phyloP scores from a whole-genome alignment of 371 early-diverging fungal species.

The Apophysomyces ossiformis region DNA sequence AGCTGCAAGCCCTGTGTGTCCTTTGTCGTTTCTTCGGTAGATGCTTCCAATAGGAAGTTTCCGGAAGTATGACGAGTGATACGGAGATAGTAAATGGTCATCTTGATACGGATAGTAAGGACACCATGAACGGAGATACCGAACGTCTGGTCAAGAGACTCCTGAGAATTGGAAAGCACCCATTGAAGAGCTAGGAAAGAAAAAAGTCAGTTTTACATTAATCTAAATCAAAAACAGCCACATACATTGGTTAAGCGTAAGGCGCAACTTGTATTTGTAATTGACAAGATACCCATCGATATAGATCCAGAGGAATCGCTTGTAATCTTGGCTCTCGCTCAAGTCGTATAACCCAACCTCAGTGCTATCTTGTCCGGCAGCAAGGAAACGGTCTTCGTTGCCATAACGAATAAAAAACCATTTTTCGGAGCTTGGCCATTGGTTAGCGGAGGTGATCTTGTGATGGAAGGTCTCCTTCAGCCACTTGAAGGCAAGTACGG shows the following conservation, averaged over 20 bases:
- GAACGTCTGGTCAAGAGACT: conserved; percentile 36
- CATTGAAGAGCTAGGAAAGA: conserved; percentile 31
- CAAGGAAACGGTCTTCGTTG: conserved; percentile 39
- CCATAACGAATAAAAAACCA: conserved; percentile 54
- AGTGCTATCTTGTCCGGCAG: conserved; percentile 27
- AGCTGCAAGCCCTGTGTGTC: conserved; percentile 28
- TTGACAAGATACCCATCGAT: conserved; percentile 59
- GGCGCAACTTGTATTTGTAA: conserved; percentile 50
- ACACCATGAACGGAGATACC: conserved; percentile 37
- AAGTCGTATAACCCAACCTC: conserved; percentile 43
- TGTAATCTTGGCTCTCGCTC: conserved; percentile 33
- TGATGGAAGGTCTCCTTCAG: conserved; percentile 37
- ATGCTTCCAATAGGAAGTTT: conserved; percentile 24
- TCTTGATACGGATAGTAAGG: conserved; percentile 35
- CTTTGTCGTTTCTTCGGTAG: conserved; percentile 10
- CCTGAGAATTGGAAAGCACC: conserved; percentile 39
- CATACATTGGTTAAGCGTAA: conserved; percentile 14
- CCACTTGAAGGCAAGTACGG: conserved; percentile 35
- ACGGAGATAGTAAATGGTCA: conserved; percentile 39
- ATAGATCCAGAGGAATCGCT: conserved; percentile 57
- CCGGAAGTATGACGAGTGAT: conserved; percentile 26
- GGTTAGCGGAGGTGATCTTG: conserved; percentile 33
- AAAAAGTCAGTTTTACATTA: background rate
- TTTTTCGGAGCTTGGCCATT: conserved; percentile 33
- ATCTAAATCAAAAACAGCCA: too few relatives aligned